Conservation (phyloP, 768 basidiomycete species). For the Chlorophyllum brunneum region DNA sequence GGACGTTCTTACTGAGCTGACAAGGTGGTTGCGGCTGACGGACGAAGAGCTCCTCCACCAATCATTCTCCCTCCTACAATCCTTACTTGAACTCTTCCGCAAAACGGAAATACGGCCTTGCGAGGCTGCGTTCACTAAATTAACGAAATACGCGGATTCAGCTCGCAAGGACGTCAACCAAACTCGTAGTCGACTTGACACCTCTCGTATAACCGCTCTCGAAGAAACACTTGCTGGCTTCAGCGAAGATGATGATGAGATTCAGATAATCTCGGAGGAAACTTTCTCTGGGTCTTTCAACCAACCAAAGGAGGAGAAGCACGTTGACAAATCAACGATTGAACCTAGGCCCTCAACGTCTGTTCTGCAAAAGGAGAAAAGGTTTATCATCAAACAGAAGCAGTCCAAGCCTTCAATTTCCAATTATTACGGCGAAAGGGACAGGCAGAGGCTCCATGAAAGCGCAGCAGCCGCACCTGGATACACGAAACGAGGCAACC, state of each 20-base stretch:
- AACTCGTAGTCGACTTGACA: conserved; percentile 51
- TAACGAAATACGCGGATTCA: conserved; percentile 61
- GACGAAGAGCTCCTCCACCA: conserved; percentile 90
- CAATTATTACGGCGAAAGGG: conserved; percentile 21
- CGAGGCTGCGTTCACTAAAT: conserved; percentile 53
- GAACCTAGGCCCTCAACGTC: conserved; percentile 10
- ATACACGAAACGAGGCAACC: conserved; percentile 8
- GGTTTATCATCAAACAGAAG: not conserved
- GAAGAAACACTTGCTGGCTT: conserved; percentile 66
- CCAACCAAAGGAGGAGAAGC: conserved; percentile 3
- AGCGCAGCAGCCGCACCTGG: conserved; percentile 5
- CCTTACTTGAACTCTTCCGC: conserved; percentile 73
- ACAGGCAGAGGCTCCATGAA: conserved; percentile 16
- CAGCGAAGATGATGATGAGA: conserved; percentile 57
- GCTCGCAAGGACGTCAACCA: conserved; percentile 47
- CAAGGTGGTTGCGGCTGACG: conserved; percentile 88
- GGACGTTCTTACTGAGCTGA: conserved; percentile 72
- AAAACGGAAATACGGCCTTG: conserved; percentile 55
- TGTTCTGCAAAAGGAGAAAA: not conserved
- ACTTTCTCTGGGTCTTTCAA: not conserved
- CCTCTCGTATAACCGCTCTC: conserved; percentile 57
- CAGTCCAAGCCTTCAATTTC: conserved; percentile 17
- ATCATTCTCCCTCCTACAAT: conserved; percentile 78
- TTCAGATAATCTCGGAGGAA: conserved; percentile 43
- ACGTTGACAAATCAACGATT: conserved; percentile 1